These are phyloP conservation scores for Neurospora tetraspora DNA, from an alignment of 495 filamentous ascomycete genomes.

Conservation along the genomic window DNA sequence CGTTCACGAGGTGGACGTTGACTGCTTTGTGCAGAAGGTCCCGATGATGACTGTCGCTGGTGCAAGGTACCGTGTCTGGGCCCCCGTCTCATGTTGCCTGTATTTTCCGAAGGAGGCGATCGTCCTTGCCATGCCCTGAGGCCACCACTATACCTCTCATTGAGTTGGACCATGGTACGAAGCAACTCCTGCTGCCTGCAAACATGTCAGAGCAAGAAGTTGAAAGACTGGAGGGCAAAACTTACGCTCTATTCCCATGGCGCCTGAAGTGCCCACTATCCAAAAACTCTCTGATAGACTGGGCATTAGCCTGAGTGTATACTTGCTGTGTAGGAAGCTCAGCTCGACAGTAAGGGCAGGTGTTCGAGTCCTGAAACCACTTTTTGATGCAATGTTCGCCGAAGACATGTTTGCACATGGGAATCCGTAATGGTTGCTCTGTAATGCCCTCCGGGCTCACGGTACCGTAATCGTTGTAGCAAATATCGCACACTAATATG, in stretches of 20 bases:
- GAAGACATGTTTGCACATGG: slow-evolving; percentile 49
- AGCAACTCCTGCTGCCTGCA: slow-evolving; percentile 2
- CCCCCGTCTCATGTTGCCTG: slow-evolving; percentile 28
- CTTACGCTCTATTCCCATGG: background rate
- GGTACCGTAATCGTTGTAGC: slow-evolving; percentile 46
- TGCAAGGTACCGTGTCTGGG: slow-evolving; percentile 24
- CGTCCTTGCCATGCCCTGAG: slow-evolving; percentile 14
- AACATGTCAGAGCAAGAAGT: background rate
- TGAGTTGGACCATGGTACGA: slow-evolving; percentile 3
- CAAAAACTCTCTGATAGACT: slow-evolving; percentile 13
- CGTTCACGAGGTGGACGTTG: background rate
- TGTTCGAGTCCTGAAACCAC: slow-evolving; percentile 49
- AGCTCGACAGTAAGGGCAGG: slow-evolving; percentile 48
- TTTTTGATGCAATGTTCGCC: slow-evolving; percentile 51
- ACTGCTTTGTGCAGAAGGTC: background rate
- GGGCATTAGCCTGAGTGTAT: slow-evolving; percentile 1
- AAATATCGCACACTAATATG: slow-evolving; percentile 42
- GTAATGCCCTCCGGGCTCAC: slow-evolving; percentile 40
- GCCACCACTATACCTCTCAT: background rate
- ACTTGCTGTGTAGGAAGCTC: slow-evolving; percentile 41
- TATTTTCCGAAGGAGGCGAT: slow-evolving; percentile 26
- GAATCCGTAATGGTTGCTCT: slow-evolving; percentile 41
- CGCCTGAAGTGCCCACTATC: background rate
- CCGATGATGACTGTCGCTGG: slow-evolving; percentile 6
- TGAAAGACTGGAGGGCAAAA: background rate